Evolutionary conservation across 495 filamentous ascomycete species (phyloP).

Genomic region (Halenospora varia): DNA sequence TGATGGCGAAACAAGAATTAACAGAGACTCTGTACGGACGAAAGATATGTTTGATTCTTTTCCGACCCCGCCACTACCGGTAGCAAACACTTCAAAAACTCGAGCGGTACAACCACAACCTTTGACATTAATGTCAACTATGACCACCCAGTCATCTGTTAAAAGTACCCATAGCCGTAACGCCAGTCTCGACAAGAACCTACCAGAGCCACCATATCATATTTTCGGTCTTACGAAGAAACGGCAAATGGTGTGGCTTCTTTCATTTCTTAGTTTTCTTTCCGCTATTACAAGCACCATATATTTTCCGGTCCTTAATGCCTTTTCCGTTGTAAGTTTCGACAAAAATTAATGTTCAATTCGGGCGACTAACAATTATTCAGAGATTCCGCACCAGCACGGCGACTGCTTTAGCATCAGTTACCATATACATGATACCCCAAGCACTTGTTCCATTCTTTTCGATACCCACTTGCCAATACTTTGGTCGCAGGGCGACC

Average conservation of each 20-base stretch:
- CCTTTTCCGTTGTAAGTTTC: constrained; percentile 9
- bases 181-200: not conserved
- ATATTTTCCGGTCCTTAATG: constrained; percentile 34
- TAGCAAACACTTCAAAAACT: not conserved
- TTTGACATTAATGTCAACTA: not conserved
- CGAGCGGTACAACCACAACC: not conserved
- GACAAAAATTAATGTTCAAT: not conserved
- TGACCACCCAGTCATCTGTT: not conserved
- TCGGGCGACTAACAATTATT: constrained; percentile 18
- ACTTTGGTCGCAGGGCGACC: constrained; percentile 49
- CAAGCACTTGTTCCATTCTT: constrained; percentile 17
- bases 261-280: constrained; percentile 34
- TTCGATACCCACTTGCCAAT: constrained; percentile 54
- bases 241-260: constrained; percentile 32
- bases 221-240: constrained; percentile 32
- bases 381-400: constrained; percentile 26
- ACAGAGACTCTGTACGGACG: not conserved
- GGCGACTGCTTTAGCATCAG: constrained; percentile 30
- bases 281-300: constrained; percentile 31
- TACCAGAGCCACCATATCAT: constrained; percentile 19
- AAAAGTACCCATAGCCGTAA: not conserved
- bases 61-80: not conserved
- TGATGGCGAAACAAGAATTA: not conserved
- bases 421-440: constrained; percentile 34
- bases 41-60: not conserved